Conservation (phyloP, 2,329 filamentous ascomycete species). For the Cryphonectria nitschkei region DNA sequence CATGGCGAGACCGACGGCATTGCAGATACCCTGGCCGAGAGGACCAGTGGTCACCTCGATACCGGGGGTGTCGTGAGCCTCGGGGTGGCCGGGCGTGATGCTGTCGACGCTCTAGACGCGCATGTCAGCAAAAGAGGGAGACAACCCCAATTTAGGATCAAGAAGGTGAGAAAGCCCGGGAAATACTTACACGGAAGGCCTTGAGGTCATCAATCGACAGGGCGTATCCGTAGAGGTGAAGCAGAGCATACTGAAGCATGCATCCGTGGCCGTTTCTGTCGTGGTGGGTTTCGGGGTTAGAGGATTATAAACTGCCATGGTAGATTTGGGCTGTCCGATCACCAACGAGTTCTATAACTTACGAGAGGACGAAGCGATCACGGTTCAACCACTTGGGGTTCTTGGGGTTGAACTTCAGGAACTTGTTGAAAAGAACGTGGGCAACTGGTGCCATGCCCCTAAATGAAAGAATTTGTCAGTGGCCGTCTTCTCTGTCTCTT, state of each 20-base stretch:
- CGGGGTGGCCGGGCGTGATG: conserved; percentile 95
- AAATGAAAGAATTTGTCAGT: conserved; percentile 2
- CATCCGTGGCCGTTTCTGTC: conserved; percentile 94
- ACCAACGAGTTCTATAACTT: conserved; percentile 50
- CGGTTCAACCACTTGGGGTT: conserved; percentile 97
- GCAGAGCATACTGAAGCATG: conserved; percentile 98
- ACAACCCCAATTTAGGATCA: background rate
- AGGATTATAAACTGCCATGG: conserved; percentile 16
- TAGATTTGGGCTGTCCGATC: background rate
- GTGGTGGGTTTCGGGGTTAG: conserved; percentile 13
- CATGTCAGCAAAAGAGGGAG: background rate
- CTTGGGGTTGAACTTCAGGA: conserved; percentile 99
- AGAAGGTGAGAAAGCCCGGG: background rate
- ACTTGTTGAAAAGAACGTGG: conserved; percentile 98
- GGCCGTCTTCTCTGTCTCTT: background rate
- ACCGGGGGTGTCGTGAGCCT: conserved; percentile 94
- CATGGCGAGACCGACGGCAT: conserved; percentile 97
- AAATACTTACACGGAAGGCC: conserved; percentile 80
- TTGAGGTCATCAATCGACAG: conserved; percentile 91
- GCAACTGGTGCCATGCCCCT: conserved; percentile 89
- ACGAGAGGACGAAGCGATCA: conserved; percentile 99
- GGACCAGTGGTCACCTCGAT: conserved; percentile 98
- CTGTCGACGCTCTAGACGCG: conserved; percentile 53
- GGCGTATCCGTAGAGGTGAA: conserved; percentile 93
- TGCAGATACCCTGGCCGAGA: conserved; percentile 95